Evolutionary conservation across 768 basidiomycete genomes (phyloP).

Genomic region (Daedaleopsis sinensis): DNA sequence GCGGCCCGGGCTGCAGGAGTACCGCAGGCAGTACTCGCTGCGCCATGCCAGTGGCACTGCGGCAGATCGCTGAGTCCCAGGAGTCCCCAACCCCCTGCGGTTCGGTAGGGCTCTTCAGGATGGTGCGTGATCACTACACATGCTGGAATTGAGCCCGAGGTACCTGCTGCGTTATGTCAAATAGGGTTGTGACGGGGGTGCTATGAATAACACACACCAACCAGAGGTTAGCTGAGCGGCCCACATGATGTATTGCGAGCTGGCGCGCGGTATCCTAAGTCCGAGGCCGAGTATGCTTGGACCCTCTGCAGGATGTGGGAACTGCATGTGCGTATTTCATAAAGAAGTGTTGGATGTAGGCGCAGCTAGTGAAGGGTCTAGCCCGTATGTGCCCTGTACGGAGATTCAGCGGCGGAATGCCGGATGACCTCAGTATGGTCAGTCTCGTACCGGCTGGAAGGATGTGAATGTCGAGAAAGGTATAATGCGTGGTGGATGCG

Average conservation of each 20-base stretch:
- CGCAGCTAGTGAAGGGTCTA: neutral
- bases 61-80: too few relatives aligned
- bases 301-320: neutral
- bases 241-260: too few relatives aligned
- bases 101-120: too few relatives aligned
- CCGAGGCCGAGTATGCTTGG: too few relatives aligned
- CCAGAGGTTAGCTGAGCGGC: too few relatives aligned
- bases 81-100: too few relatives aligned
- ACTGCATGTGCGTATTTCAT: neutral
- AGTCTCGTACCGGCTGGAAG: neutral
- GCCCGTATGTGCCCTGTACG: constrained; percentile 3
- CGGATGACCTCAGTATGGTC: neutral
- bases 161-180: neutral
- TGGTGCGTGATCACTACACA: too few relatives aligned
- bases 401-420: constrained; percentile 13
- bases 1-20: too few relatives aligned
- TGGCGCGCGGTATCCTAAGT: too few relatives aligned
- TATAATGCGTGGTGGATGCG: neutral
- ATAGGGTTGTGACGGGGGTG: neutral
- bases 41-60: too few relatives aligned
- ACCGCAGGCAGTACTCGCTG: too few relatives aligned
- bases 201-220: neutral
- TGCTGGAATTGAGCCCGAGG: too few relatives aligned
- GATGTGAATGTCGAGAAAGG: neutral
- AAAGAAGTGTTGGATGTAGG: neutral